A percentile compares a stretch with the other conserved stretches of the same genome.
Evolutionary conservation across 1,284 basidiomycete species (phyloP).

Genomic region (Cystobasidiaceae sp.): DNA sequence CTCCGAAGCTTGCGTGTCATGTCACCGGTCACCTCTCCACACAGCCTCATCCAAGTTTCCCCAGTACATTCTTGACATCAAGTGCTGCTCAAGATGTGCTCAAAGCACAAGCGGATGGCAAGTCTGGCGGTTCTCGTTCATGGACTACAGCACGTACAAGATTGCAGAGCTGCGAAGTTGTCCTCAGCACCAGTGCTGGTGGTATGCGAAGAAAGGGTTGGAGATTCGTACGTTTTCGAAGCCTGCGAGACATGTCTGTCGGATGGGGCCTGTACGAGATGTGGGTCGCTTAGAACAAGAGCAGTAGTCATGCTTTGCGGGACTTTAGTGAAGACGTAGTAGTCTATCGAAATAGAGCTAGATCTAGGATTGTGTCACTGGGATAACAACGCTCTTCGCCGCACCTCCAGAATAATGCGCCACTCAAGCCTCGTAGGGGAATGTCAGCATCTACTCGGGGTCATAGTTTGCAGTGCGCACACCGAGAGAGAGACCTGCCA

Average conservation of each 20-base stretch:
- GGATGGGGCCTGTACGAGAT: conserved; percentile 40
- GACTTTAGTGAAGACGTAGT: too few relatives aligned
- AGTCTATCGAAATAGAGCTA: too few relatives aligned
- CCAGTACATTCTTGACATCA: conserved; percentile 29
- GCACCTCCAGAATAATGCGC: too few relatives aligned
- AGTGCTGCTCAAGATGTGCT: background rate
- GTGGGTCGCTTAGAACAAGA: conserved; percentile 8
- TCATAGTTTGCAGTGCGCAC: too few relatives aligned
- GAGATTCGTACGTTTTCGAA: conserved; percentile 32
- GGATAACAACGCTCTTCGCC: too few relatives aligned
- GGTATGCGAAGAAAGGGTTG: conserved; percentile 29
- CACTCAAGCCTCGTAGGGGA: too few relatives aligned
- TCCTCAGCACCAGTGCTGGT: background rate
- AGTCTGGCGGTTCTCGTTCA: background rate
- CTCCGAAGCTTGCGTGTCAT: conserved; percentile 18
- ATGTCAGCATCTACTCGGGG: too few relatives aligned
- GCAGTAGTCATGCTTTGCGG: too few relatives aligned
- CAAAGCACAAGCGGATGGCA: background rate
- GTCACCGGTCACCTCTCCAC: conserved; percentile 22
- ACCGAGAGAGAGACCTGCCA: too few relatives aligned
- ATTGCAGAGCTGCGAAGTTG: conserved; percentile 24
- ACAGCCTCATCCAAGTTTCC: conserved; percentile 32
- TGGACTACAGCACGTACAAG: conserved; percentile 7
- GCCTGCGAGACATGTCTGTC: background rate
- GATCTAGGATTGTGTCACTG: too few relatives aligned